phyloP scores from a whole-genome alignment of 2,329 filamentous ascomycete genomes.

The Beauveria australis region DNA sequence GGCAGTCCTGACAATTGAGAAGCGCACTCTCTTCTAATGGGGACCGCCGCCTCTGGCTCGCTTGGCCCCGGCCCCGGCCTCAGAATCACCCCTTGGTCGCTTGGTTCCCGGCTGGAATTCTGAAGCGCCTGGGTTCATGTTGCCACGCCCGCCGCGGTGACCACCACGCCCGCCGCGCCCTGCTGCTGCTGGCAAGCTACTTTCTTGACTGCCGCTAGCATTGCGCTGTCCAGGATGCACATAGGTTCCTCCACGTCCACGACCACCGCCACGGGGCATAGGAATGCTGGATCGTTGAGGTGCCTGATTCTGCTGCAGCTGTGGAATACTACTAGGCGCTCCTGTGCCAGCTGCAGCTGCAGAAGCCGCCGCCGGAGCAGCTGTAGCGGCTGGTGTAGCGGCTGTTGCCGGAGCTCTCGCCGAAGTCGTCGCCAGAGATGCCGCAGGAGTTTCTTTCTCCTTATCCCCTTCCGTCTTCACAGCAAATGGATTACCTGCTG shows the following conservation, averaged over 20 bases:
- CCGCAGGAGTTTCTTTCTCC: conserved; percentile 12
- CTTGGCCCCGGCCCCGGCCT: conserved; percentile 34
- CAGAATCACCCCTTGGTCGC: conserved; percentile 46
- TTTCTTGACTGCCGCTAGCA: conserved; percentile 28
- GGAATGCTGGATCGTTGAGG: conserved; percentile 30
- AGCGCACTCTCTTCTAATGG: conserved; percentile 20
- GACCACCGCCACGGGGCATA: conserved; percentile 33
- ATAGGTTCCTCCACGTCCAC: conserved; percentile 30
- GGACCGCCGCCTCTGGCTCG: conserved; percentile 28
- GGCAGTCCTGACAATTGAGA: not conserved
- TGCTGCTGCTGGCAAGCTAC: conserved; percentile 20
- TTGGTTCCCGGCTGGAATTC: conserved; percentile 53
- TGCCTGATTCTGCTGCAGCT: conserved; percentile 12
- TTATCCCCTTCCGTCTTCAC: conserved; percentile 12
- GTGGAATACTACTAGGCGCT: not conserved
- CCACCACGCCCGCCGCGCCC: conserved; percentile 34
- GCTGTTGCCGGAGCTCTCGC: conserved; percentile 4
- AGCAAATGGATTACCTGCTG: conserved; percentile 25
- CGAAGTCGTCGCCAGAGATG: conserved; percentile 10
- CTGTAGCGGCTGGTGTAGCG: conserved; percentile 12
- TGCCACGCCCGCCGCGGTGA: conserved; percentile 30
- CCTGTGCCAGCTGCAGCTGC: conserved; percentile 12
- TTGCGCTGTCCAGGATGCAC: conserved; percentile 29
- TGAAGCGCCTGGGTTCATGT: conserved; percentile 41
- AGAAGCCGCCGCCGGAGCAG: conserved; percentile 11